Base-by-base conservation (phyloP, 495 filamentous ascomycete genomes). In the Neurospora africana region DNA sequence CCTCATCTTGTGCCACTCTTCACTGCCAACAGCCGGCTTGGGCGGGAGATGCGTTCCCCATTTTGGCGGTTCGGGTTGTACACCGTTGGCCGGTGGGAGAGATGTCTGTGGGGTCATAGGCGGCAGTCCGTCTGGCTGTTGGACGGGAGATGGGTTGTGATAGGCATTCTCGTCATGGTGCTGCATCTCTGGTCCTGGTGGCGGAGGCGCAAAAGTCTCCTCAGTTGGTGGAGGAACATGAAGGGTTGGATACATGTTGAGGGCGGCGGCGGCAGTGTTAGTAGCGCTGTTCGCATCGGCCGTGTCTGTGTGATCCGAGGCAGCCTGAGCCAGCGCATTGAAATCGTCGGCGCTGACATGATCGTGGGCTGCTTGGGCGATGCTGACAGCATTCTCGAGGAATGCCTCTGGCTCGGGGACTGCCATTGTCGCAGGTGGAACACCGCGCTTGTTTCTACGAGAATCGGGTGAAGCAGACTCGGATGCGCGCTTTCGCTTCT, bases 1-100 rank as follows among this genome's bases (percentile, higher is more conserved):
- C 75, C 95, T 89, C 73, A 97, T 90, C 81, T 95, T 95, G 81
- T 99, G 95, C 95, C 95, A 99, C 79, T 99, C 95, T 37, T 97
- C 94, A 2, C 94, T 94, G 8, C 95, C 95, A 35, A 99, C 95
- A 8, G 92, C 89, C 27, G 95, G 95, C 81, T 98, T 98, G 71
- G 84, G 73, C 33, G 44, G 70, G n/a, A 76, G 23, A 65, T 30
- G 53, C 13, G 53, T 65, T 19, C 76, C 7, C 72, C 71, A 21
- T 76, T 73, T 33, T 75, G 72, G 53, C 9, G 77, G 75, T 35
- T 79, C 77, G 44, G 71, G 71, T 35, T 74, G 76, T 27, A 80
- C 74, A 23, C 79, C 79, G 47, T 79, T 76, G 69, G 72, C 19
- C 68, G 81, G 83, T 80, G 69, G 75, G 47, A 72, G 70, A 65